Conservation (phyloP, 371 early-diverging fungal genomes). For the Mortierella sp. region DNA sequence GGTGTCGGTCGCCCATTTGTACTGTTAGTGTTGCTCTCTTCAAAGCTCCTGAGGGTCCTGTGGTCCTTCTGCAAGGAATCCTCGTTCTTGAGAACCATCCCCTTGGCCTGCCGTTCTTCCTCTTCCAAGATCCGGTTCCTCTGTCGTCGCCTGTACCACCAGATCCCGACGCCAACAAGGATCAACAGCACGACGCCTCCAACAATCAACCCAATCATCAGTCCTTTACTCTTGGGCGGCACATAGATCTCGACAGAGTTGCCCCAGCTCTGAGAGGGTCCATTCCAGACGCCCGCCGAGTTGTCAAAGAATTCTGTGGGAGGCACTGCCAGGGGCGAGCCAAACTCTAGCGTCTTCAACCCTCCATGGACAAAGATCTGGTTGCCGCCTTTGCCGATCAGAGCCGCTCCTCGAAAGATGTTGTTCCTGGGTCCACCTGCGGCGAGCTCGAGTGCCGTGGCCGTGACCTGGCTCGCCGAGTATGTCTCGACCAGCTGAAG, state of each 20-base stretch:
- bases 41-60: slow-evolving; percentile 2
- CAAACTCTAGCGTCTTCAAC: slow-evolving; percentile 22
- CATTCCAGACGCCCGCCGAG: slow-evolving; percentile 42
- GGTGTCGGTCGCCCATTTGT: background rate
- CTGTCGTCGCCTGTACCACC: slow-evolving; percentile 24
- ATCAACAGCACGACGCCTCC: slow-evolving; percentile 23
- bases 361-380: slow-evolving; percentile 54
- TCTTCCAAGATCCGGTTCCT: slow-evolving; percentile 30
- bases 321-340: background rate
- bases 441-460: slow-evolving; percentile 8
- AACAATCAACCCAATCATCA: slow-evolving; percentile 45
- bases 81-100: slow-evolving; percentile 49
- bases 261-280: slow-evolving; percentile 27
- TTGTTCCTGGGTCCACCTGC: slow-evolving; percentile 39
- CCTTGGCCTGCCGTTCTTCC: slow-evolving; percentile 40
- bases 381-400: slow-evolving; percentile 33
- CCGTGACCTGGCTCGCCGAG: slow-evolving; percentile 2
- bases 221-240: slow-evolving; percentile 27
- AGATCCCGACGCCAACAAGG: slow-evolving; percentile 22
- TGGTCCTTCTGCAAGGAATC: slow-evolving; percentile 45
- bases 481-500: slow-evolving; percentile 25
- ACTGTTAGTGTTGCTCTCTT: slow-evolving; percentile 15
- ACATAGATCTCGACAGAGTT: slow-evolving; percentile 18
- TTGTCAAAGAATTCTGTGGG: slow-evolving; percentile 5
- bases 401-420: slow-evolving; percentile 37